These are phyloP conservation scores for Agaricus subrufescens DNA, from an alignment of 768 basidiomycete species.

Conservation along the genomic window DNA sequence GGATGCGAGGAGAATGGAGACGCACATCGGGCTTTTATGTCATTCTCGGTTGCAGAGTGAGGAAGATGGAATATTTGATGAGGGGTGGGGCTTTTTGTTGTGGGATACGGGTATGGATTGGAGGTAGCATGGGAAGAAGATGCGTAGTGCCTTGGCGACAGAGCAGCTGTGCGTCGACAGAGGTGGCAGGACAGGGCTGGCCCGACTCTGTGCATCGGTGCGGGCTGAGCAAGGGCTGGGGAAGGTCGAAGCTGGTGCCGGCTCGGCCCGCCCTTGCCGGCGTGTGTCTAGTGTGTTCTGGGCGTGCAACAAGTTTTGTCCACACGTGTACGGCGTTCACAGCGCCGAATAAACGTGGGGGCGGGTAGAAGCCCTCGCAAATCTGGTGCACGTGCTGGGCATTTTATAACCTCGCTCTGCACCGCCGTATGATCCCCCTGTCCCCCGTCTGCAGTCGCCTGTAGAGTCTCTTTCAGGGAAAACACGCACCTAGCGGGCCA, in stretches of 20 bases:
- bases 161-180: too few species aligned
- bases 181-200: too few species aligned
- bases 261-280: too few species aligned
- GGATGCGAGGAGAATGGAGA: slow-evolving; percentile 10
- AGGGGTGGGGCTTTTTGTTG: slow-evolving; percentile 46
- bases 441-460: background rate
- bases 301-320: too few species aligned
- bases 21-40: slow-evolving; percentile 58
- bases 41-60: slow-evolving; percentile 40
- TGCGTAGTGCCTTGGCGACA: background rate
- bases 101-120: slow-evolving; percentile 45
- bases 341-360: too few species aligned
- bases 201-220: too few species aligned
- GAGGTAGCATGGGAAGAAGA: background rate
- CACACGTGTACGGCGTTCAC: too few species aligned
- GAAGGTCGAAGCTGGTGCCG: too few species aligned
- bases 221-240: too few species aligned
- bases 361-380: too few species aligned
- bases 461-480: background rate
- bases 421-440: background rate
- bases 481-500: background rate
- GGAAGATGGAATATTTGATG: slow-evolving; percentile 64
- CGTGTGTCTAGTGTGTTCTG: too few species aligned
- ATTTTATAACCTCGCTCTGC: background rate
- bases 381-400: slow-evolving; percentile 1